These are phyloP conservation scores for Vanderwaltozyma polyspora DNA, from an alignment of 805 yeast species.

Conservation along the genomic window DNA sequence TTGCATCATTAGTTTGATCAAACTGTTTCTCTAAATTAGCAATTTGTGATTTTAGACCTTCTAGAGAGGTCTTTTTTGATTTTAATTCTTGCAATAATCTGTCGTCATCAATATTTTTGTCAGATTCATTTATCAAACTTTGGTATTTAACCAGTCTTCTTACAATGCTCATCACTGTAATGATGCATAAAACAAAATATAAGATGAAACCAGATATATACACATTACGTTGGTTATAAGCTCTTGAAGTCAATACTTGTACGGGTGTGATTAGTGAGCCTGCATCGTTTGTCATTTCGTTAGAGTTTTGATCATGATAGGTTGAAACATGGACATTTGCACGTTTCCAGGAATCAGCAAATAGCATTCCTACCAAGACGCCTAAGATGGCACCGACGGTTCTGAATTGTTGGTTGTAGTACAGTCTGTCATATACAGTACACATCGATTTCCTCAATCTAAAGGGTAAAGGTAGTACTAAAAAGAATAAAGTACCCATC, in stretches of 20 bases:
- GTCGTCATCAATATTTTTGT: constrained; percentile 5
- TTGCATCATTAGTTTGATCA: constrained; percentile 30
- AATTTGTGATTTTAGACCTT: constrained; percentile 40
- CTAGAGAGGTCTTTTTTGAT: constrained; percentile 34
- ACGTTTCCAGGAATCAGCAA: constrained; percentile 44
- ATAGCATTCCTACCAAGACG: constrained; percentile 37
- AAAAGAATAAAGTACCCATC: constrained; percentile 36
- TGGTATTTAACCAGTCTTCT: constrained; percentile 41
- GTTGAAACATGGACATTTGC: constrained; percentile 24
- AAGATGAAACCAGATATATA: constrained; percentile 54
- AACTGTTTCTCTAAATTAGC: constrained; percentile 39
- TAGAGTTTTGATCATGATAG: constrained; percentile 9
- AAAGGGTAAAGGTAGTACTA: constrained; percentile 48
- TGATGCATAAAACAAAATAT: constrained; percentile 43
- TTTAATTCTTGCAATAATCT: constrained; percentile 27
- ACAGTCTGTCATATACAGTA: constrained; percentile 27
- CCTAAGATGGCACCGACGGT: constrained; percentile 35
- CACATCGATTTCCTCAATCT: constrained; percentile 35
- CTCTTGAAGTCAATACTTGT: constrained; percentile 47
- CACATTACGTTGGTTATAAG: constrained; percentile 52
- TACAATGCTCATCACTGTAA: constrained; percentile 42
- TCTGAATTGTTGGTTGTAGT: constrained; percentile 31
- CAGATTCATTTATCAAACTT: constrained; percentile 19
- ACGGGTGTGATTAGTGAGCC: constrained; percentile 28
- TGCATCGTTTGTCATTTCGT: constrained; percentile 5